These are phyloP conservation scores for Yamadazyma diospyri DNA, from an alignment of 1,139 yeast species.

Conservation along the genomic window DNA sequence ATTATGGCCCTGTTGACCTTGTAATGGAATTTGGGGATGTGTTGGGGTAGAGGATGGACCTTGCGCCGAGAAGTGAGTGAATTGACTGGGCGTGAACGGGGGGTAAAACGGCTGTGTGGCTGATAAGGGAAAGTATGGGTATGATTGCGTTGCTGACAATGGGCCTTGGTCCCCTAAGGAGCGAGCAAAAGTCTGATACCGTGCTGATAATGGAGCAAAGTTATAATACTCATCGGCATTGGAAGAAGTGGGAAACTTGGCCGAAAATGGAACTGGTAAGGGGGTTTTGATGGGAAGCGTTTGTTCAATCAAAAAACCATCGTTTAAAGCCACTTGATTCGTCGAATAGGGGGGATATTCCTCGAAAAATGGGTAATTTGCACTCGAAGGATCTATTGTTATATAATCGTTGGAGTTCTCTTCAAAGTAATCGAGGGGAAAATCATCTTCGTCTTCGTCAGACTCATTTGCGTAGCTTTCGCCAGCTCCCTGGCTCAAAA, in stretches of 20 bases:
- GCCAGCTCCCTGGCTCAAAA: conserved; percentile 24
- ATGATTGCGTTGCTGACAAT: neutral
- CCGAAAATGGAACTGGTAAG: conserved; percentile 12
- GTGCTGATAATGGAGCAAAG: conserved; percentile 10
- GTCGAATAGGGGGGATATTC: conserved; percentile 26
- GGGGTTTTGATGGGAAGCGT: conserved; percentile 32
- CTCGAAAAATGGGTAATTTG: conserved; percentile 14
- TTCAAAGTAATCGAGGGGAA: conserved; percentile 62
- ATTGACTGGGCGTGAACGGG: conserved; percentile 3
- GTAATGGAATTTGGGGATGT: neutral
- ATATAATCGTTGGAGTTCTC: conserved; percentile 29
- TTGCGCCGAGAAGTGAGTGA: neutral
- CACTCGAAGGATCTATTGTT: conserved; percentile 26
- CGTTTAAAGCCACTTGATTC: conserved; percentile 36
- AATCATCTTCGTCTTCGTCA: conserved; percentile 50
- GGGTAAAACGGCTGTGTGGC: conserved; percentile 4
- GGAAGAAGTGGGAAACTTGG: conserved; percentile 10
- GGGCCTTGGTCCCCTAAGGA: conserved; percentile 1
- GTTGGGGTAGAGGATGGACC: neutral
- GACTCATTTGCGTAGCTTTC: conserved; percentile 18
- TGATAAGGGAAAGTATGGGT: conserved; percentile 2
- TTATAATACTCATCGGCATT: conserved; percentile 11
- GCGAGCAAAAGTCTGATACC: conserved; percentile 8
- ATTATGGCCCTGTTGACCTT: neutral
- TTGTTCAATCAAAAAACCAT: conserved; percentile 47